Evolutionary conservation across 2,329 filamentous ascomycete genomes (phyloP).

Genomic region (Coniella vitis): DNA sequence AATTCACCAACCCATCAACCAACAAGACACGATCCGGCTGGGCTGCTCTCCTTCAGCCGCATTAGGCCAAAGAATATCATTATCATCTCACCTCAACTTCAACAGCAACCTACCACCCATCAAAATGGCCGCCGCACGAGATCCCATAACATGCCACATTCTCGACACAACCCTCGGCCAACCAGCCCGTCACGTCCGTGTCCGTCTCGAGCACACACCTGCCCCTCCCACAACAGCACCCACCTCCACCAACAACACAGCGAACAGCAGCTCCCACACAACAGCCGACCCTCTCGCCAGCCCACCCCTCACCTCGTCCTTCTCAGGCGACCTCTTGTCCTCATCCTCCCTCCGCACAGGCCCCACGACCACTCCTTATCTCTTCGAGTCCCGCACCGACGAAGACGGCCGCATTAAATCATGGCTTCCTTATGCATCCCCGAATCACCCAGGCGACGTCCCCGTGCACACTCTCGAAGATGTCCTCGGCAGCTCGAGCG

Average conservation of each 20-base stretch:
- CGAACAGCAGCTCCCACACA: conserved; percentile 20
- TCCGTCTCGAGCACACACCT: conserved; percentile 51
- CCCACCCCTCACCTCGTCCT: conserved; percentile 22
- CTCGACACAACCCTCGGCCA: conserved; percentile 73
- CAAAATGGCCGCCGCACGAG: conserved; percentile 32
- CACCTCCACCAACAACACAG: conserved; percentile 19
- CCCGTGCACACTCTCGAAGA: conserved; percentile 52
- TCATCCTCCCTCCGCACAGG: conserved; percentile 30
- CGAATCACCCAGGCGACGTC: conserved; percentile 45
- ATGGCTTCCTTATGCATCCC: conserved; percentile 57
- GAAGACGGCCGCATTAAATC: conserved; percentile 65
- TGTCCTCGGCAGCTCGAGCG: conserved; percentile 39
- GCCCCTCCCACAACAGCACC: conserved; percentile 19
- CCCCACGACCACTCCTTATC: no score
- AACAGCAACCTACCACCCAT: no score
- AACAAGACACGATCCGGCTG: no score
- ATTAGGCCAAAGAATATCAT: no score
- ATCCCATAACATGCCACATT: conserved; percentile 78
- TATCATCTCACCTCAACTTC: not conserved
- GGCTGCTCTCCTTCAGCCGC: no score
- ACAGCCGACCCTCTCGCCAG: conserved; percentile 22
- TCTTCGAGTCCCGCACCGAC: conserved; percentile 65
- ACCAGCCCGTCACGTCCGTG: conserved; percentile 59
- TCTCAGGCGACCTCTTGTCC: conserved; percentile 19
- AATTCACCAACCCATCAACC: no score